Evolutionary conservation across 2,329 filamentous ascomycete genomes (phyloP).

Genomic region (Cladosporium austrohemisphaericum): DNA sequence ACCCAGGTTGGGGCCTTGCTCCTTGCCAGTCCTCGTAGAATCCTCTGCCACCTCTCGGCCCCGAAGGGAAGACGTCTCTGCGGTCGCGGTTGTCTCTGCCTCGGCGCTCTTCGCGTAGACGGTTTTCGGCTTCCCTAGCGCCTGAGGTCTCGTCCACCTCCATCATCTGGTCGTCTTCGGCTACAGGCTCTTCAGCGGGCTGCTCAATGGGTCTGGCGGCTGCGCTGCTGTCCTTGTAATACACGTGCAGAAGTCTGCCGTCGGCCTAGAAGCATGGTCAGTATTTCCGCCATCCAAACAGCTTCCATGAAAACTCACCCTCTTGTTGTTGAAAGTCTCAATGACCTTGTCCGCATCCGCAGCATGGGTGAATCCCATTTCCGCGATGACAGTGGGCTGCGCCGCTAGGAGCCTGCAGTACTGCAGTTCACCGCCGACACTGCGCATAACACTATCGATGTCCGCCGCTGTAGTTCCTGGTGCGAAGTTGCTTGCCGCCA

Average conservation of each 20-base stretch:
- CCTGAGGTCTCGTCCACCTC: conserved; percentile 38
- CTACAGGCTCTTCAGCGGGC: conserved; percentile 15
- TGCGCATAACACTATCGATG: conserved; percentile 70
- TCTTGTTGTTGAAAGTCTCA: conserved; percentile 73
- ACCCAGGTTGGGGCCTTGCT: conserved; percentile 3
- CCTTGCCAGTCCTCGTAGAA: conserved; percentile 13
- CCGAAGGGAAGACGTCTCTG: conserved; percentile 7
- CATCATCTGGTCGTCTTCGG: conserved; percentile 38
- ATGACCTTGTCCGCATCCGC: conserved; percentile 73
- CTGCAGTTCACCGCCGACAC: conserved; percentile 62
- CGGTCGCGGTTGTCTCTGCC: conserved; percentile 22
- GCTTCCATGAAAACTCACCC: conserved; percentile 47
- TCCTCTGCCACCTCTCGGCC: conserved; percentile 1
- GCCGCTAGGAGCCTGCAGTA: conserved; percentile 66
- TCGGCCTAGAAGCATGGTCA: conserved; percentile 57
- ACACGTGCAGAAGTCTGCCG: conserved; percentile 69
- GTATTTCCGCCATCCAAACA: not conserved
- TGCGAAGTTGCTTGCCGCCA: conserved; percentile 79
- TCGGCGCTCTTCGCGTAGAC: conserved; percentile 31
- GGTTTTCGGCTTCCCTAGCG: conserved; percentile 29
- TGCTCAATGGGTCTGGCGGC: not conserved
- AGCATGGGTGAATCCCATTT: conserved; percentile 69
- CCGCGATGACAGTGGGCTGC: conserved; percentile 69
- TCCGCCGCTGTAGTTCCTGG: conserved; percentile 76
- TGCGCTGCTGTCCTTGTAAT: conserved; percentile 34